Conservation (phyloP, 495 filamentous ascomycete species). For the Xylaria bambusicola region DNA sequence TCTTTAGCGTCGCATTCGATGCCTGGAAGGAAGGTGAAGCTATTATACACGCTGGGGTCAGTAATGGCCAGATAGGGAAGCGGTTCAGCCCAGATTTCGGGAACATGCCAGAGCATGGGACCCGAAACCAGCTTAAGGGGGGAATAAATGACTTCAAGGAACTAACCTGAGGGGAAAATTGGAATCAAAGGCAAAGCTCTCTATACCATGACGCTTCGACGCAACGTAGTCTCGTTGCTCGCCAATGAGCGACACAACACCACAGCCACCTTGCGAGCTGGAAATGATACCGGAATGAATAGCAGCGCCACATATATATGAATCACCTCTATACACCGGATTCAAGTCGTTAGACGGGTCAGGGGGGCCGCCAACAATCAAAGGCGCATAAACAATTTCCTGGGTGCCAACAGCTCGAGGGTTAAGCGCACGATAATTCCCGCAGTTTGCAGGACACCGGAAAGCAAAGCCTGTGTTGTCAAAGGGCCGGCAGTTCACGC, state of each 20-base stretch:
- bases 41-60: too few species aligned
- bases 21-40: slow-evolving; percentile 62
- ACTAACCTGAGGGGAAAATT: slow-evolving; percentile 77
- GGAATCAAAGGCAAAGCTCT: slow-evolving; percentile 69
- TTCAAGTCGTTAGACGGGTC: slow-evolving; percentile 42
- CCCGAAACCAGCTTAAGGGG: too few species aligned
- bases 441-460: slow-evolving; percentile 77
- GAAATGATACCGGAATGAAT: slow-evolving; percentile 76
- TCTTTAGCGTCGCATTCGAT: slow-evolving; percentile 61
- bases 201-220: slow-evolving; percentile 63
- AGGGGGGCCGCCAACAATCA: slow-evolving; percentile 75
- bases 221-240: slow-evolving; percentile 62
- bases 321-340: slow-evolving; percentile 75
- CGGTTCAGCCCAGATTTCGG: too few species aligned
- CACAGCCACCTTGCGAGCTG: slow-evolving; percentile 72
- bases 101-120: too few species aligned
- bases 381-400: slow-evolving; percentile 66
- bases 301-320: slow-evolving; percentile 78
- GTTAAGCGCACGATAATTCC: slow-evolving; percentile 64
- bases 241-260: slow-evolving; percentile 69
- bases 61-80: too few species aligned
- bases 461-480: slow-evolving; percentile 68
- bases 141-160: too few species aligned
- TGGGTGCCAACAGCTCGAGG: slow-evolving; percentile 74
- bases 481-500: slow-evolving; percentile 81